Evolutionary conservation across 2,329 filamentous ascomycete species (phyloP).

Genomic region (Aspergillus thermomutatus): DNA sequence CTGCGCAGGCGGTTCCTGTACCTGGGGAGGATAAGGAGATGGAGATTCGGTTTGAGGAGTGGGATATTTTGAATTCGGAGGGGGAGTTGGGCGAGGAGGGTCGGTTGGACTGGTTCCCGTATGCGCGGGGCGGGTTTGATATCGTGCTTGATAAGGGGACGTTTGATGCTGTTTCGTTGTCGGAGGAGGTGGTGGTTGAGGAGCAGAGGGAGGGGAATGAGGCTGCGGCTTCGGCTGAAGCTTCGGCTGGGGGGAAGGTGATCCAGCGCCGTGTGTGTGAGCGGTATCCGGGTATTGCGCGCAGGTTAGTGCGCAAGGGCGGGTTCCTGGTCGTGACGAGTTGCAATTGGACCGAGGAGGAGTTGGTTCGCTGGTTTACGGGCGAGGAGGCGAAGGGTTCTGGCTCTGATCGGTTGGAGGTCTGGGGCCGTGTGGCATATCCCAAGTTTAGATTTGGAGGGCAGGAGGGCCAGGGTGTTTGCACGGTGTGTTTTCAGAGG

Average conservation of each 20-base stretch:
- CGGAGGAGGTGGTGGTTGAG: constrained; percentile 27
- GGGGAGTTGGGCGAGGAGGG: constrained; percentile 29
- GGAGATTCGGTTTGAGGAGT: constrained; percentile 53
- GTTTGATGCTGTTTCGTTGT: constrained; percentile 89
- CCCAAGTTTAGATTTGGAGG: constrained; percentile 87
- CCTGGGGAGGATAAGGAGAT: constrained; percentile 2
- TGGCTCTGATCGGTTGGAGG: constrained; percentile 48
- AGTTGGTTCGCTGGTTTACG: constrained; percentile 77
- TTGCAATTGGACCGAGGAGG: constrained; percentile 96
- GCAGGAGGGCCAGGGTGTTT: constrained; percentile 81
- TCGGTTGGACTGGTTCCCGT: constrained; percentile 37
- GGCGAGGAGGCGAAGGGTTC: constrained; percentile 21
- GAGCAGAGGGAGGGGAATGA: constrained; percentile 6
- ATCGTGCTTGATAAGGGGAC: constrained; percentile 97
- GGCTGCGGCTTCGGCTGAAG: too few species aligned
- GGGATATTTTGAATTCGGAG: constrained; percentile 58
- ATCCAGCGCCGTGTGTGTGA: constrained; percentile 62
- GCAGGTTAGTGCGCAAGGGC: constrained; percentile 64
- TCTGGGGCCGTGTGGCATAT: constrained; percentile 71
- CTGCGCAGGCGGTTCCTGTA: neutral
- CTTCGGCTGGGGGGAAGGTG: constrained; percentile 26
- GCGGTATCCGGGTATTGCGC: constrained; percentile 67
- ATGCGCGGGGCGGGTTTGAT: constrained; percentile 64
- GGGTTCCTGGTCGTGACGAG: constrained; percentile 84
- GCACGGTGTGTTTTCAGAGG: constrained; percentile 75